phyloP scores from a whole-genome alignment of 306 rosid genomes.

The Pterocarpus macrocarpus region DNA sequence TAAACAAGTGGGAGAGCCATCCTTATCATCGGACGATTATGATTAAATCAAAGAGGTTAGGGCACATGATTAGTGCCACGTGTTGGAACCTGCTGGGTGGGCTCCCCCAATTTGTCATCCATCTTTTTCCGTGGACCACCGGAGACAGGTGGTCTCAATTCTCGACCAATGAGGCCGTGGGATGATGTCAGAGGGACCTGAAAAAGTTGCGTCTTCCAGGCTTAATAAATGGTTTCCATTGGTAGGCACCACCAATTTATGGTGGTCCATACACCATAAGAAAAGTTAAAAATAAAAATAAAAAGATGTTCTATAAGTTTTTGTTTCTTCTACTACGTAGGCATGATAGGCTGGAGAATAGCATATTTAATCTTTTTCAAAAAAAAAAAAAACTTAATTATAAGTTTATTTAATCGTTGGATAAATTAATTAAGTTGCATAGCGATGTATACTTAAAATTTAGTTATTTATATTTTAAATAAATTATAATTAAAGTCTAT shows the following conservation, averaged over 20 bases:
- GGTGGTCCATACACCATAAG: slow-evolving; percentile 40
- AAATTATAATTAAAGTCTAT: too few species aligned
- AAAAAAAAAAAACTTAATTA: too few species aligned
- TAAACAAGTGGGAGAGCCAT: slow-evolving; percentile 28
- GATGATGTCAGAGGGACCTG: slow-evolving; percentile 42
- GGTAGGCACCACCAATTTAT: slow-evolving; percentile 42
- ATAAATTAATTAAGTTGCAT: too few species aligned
- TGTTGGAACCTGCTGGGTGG: background rate
- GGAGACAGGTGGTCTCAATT: slow-evolving; percentile 26
- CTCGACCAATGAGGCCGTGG: slow-evolving; percentile 20
- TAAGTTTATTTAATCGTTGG: too few species aligned
- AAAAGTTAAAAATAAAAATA: background rate
- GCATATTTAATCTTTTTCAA: too few species aligned
- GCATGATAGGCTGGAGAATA: too few species aligned
- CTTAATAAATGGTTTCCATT: slow-evolving; percentile 39
- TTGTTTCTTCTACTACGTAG: too few species aligned
- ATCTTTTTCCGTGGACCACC: slow-evolving; percentile 44
- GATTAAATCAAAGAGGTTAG: slow-evolving; percentile 1
- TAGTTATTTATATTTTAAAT: too few species aligned
- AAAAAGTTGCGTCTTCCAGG: slow-evolving; percentile 19
- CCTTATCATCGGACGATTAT: background rate
- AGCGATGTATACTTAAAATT: too few species aligned
- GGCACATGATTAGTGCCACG: slow-evolving; percentile 22
- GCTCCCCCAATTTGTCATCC: background rate
- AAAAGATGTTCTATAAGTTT: background rate